These are phyloP conservation scores for Arabidopsis hybrid DNA, from an alignment of 441 rosid genomes.

Conservation along the genomic window DNA sequence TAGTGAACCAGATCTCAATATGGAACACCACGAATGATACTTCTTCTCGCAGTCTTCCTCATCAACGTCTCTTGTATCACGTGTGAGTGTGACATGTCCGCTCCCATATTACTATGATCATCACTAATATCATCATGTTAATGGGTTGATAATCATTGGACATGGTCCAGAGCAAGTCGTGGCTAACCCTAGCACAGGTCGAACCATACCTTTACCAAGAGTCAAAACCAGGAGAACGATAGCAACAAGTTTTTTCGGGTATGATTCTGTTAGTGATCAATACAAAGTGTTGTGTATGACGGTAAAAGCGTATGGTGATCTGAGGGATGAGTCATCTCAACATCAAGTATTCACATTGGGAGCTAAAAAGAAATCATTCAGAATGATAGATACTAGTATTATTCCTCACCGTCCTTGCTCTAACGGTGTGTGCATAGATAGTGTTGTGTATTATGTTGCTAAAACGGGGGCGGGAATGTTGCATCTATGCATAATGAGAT, in stretches of 20 bases:
- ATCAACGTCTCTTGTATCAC: background rate
- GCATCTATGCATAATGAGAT: background rate
- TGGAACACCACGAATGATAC: background rate
- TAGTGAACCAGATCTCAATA: no score
- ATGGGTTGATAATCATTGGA: background rate
- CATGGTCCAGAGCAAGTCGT: background rate
- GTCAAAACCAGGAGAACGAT: background rate
- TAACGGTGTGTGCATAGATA: background rate
- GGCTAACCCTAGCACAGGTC: background rate
- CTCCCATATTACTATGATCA: background rate
- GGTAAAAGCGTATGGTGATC: background rate
- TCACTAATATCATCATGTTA: background rate
- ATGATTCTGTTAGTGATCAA: background rate
- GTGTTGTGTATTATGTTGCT: background rate
- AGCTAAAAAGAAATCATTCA: background rate
- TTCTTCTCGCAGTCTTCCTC: background rate
- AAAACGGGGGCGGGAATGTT: background rate
- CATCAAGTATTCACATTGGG: conserved; percentile 1
- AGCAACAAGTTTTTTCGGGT: background rate
- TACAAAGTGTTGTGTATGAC: conserved; percentile 6
- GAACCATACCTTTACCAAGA: background rate
- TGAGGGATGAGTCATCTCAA: no score
- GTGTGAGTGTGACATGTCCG: background rate
- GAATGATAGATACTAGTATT: background rate
- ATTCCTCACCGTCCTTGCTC: conserved; percentile 5